Evolutionary conservation across 1,139 yeast genomes (phyloP).

Genomic region (Pichia sp.): DNA sequence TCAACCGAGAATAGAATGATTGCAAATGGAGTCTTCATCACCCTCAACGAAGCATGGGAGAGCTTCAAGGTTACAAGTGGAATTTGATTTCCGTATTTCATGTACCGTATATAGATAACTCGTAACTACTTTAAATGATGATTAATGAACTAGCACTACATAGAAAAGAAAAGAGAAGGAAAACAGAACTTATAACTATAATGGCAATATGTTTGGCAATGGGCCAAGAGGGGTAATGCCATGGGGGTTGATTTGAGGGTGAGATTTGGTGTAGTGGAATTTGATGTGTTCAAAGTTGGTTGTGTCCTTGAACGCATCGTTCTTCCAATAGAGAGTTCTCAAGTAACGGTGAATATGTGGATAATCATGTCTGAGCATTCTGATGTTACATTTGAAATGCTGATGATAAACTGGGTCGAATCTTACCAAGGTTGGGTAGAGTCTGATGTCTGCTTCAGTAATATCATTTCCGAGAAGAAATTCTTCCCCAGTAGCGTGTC

Average conservation of each 20-base stretch:
- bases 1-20: slow-evolving; percentile 70
- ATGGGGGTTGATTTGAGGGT: slow-evolving; percentile 69
- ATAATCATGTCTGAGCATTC: slow-evolving; percentile 73
- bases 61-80: slow-evolving; percentile 43
- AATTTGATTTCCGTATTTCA: slow-evolving; percentile 2
- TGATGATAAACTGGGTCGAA: slow-evolving; percentile 91
- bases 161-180: background rate
- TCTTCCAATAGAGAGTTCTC: slow-evolving; percentile 78
- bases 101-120: background rate
- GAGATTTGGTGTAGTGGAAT: slow-evolving; percentile 81
- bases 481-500: slow-evolving; percentile 34
- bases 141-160: background rate
- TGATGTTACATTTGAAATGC: slow-evolving; percentile 89
- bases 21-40: slow-evolving; percentile 81
- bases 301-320: slow-evolving; percentile 61
- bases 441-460: slow-evolving; percentile 87
- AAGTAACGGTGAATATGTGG: slow-evolving; percentile 79
- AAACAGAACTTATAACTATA: slow-evolving; percentile 16
- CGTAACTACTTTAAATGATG: background rate
- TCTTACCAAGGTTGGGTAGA: slow-evolving; percentile 75
- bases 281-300: slow-evolving; percentile 89
- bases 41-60: slow-evolving; percentile 89
- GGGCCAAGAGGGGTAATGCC: slow-evolving; percentile 92
- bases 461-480: slow-evolving; percentile 59
- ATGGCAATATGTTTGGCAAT: slow-evolving; percentile 57